A percentile compares a stretch with the other conserved stretches of the same genome.
These are phyloP conservation scores for Thalassia testudinum DNA, from an alignment of 116 monocot genomes.

Conservation along the genomic window DNA sequence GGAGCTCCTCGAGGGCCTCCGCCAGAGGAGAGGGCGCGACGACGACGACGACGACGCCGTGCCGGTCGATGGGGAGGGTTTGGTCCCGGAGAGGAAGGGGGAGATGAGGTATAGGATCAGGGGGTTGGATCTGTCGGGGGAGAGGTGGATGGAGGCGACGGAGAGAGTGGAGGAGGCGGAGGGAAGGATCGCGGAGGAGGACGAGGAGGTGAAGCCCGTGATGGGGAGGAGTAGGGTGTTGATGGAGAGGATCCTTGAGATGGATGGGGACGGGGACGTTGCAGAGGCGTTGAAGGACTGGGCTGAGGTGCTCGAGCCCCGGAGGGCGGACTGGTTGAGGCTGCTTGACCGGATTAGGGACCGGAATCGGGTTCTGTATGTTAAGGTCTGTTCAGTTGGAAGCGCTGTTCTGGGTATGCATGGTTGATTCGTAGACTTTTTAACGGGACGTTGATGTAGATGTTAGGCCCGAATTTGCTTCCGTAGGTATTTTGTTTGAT, in stretches of 20 bases:
- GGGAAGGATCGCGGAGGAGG: constrained; percentile 20
- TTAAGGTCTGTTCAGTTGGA: constrained; percentile 43
- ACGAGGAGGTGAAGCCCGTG: constrained; percentile 36
- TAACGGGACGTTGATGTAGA: too few relatives aligned
- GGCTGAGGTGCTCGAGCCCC: constrained; percentile 44
- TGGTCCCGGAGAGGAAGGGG: constrained; percentile 50
- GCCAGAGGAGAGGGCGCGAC: constrained; percentile 24
- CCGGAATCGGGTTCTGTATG: constrained; percentile 25
- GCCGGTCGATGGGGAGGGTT: neutral
- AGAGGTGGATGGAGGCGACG: constrained; percentile 50
- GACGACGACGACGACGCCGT: constrained; percentile 3
- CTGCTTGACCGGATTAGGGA: constrained; percentile 57
- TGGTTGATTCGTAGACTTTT: too few relatives aligned
- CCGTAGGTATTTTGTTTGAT: too few relatives aligned
- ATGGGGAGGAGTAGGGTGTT: constrained; percentile 46
- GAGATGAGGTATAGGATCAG: constrained; percentile 60
- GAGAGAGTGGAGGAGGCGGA: constrained; percentile 36
- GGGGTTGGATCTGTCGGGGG: constrained; percentile 74
- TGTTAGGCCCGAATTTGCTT: too few relatives aligned
- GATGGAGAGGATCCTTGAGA: constrained; percentile 38
- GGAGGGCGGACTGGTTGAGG: constrained; percentile 62
- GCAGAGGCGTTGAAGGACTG: constrained; percentile 32
- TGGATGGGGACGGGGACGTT: constrained; percentile 37
- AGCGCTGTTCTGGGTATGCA: too few relatives aligned
- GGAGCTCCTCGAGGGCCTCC: constrained; percentile 37